Percentiles rank a stretch among this genome's conserved stretches.
Evolutionary conservation across 2,329 filamentous ascomycete species (phyloP).

Genomic region (Penicillium polonicum): DNA sequence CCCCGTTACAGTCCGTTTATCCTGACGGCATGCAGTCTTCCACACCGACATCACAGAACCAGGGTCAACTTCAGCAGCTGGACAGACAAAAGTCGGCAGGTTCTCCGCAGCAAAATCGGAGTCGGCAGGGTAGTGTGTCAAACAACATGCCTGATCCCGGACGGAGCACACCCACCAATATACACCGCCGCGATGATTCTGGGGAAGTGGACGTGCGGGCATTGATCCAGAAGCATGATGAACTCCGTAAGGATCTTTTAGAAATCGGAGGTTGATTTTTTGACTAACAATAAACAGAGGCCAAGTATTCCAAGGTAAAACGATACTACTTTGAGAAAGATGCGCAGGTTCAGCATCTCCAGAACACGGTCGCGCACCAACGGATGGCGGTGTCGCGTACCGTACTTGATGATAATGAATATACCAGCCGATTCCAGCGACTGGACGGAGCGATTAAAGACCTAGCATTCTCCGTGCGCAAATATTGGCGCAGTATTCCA

Average conservation of each 20-base stretch:
- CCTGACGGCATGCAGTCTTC: constrained; percentile 28
- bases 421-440: constrained; percentile 81
- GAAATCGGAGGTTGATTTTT: not conserved
- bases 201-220: constrained; percentile 46
- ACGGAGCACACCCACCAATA: constrained; percentile 47
- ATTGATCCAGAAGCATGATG: constrained; percentile 46
- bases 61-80: constrained; percentile 7
- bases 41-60: constrained; percentile 12
- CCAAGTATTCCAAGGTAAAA: constrained; percentile 98
- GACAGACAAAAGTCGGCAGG: constrained; percentile 16
- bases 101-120: constrained; percentile 12
- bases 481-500: constrained; percentile 84
- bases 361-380: constrained; percentile 97
- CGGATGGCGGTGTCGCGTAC: constrained; percentile 91
- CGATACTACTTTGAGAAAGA: constrained; percentile 94
- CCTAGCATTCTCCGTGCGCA: constrained; percentile 91
- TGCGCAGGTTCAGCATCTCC: constrained; percentile 85
- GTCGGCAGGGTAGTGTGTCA: constrained; percentile 28
- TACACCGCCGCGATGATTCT: constrained; percentile 39
- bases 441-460: constrained; percentile 94
- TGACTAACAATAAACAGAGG: constrained; percentile 56
- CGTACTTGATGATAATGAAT: constrained; percentile 92
- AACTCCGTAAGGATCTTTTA: constrained; percentile 41
- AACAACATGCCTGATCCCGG: constrained; percentile 41
- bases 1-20: constrained; percentile 14